Percentiles rank a stretch among this genome's conserved stretches.
phyloP scores from a whole-genome alignment of 208 protist genomes.

The Trypanosoma melophagium region DNA sequence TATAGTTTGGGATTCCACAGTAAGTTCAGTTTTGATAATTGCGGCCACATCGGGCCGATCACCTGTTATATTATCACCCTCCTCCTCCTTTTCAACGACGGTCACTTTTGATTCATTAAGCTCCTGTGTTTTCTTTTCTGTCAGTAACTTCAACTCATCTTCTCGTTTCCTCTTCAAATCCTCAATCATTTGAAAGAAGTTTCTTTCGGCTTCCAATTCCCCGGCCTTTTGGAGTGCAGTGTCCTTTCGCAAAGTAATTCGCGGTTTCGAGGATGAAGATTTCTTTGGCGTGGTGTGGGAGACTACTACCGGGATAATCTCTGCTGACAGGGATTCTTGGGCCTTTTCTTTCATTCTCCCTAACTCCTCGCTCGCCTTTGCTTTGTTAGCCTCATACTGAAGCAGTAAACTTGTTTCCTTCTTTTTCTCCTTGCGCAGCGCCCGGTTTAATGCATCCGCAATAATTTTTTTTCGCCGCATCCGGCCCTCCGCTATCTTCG shows the following conservation, averaged over 20 bases:
- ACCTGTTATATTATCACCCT: not conserved
- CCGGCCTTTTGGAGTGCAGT: slow-evolving; percentile 17
- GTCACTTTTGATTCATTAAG: not conserved
- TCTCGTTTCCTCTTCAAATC: slow-evolving; percentile 14
- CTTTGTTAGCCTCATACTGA: slow-evolving; percentile 32
- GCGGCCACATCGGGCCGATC: too few species aligned
- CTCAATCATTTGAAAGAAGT: slow-evolving; percentile 21
- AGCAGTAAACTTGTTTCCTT: slow-evolving; percentile 18
- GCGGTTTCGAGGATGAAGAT: not conserved
- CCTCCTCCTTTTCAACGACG: not conserved
- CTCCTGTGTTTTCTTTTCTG: not conserved
- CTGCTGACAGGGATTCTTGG: not conserved
- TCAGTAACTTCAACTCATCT: not conserved
- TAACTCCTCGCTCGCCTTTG: slow-evolving; percentile 26
- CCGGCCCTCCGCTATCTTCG: slow-evolving; percentile 21
- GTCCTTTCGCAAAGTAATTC: slow-evolving; percentile 6
- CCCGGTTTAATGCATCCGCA: slow-evolving; percentile 12
- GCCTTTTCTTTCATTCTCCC: slow-evolving; percentile 17
- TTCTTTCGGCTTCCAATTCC: slow-evolving; percentile 19
- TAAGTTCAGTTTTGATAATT: too few species aligned
- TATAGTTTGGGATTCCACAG: too few species aligned
- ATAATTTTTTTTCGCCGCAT: slow-evolving; percentile 22
- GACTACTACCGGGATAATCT: too few species aligned
- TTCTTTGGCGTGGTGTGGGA: not conserved
- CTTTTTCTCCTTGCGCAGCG: slow-evolving; percentile 6